These are phyloP conservation scores for Fremontodendron californicum DNA, from an alignment of 345 rosid species.

Conservation along the genomic window DNA sequence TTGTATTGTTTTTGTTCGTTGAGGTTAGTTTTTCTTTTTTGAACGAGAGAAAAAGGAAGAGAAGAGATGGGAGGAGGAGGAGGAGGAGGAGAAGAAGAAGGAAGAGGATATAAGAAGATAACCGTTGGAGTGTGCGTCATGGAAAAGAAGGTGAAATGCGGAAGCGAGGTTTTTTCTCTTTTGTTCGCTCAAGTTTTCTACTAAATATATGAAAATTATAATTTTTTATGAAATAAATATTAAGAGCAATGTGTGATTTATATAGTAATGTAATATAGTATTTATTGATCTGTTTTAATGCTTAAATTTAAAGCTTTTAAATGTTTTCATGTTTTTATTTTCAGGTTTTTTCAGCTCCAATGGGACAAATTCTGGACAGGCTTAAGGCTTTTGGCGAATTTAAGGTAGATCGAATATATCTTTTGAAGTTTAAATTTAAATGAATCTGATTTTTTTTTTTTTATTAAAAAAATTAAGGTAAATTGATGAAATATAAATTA, in stretches of 20 bases:
- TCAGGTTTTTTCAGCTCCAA: constrained; percentile 84
- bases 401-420: constrained; percentile 44
- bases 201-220: neutral
- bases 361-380: constrained; percentile 80
- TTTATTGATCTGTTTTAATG: neutral
- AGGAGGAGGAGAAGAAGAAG: constrained; percentile 25
- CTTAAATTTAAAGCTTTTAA: neutral
- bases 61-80: constrained; percentile 32
- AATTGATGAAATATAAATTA: neutral
- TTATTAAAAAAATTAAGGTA: neutral
- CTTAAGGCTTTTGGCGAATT: constrained; percentile 90
- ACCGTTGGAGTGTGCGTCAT: constrained; percentile 66
- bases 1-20: neutral
- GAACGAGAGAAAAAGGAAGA: neutral
- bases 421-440: neutral
- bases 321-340: constrained; percentile 8
- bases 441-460: neutral
- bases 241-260: neutral
- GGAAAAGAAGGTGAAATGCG: constrained; percentile 69
- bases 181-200: constrained; percentile 15
- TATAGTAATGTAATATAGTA: neutral
- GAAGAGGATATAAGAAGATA: constrained; percentile 39
- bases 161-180: constrained; percentile 43
- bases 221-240: neutral
- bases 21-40: neutral